Evolutionary conservation across 305 asterid species (phyloP).

Genomic region (Lippia alba): DNA sequence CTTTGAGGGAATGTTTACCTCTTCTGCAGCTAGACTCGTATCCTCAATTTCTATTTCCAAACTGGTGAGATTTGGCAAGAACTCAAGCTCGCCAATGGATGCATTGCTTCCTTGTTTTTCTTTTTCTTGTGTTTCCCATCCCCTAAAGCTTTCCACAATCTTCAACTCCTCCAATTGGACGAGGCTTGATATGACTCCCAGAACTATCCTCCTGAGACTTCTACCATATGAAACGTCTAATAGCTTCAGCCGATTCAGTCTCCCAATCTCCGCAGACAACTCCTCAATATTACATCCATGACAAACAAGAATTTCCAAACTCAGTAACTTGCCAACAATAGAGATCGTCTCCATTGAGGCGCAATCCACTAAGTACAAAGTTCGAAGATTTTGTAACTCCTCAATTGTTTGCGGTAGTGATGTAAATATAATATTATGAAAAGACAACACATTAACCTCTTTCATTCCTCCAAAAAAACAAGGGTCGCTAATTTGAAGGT

Average conservation of each 20-base stretch:
- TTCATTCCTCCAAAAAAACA: conserved; percentile 26
- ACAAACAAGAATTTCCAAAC: neutral
- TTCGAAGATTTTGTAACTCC: conserved; percentile 23
- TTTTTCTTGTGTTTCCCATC: neutral
- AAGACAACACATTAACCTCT: conserved; percentile 36
- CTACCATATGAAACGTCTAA: neutral
- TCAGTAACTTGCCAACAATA: neutral
- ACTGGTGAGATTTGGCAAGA: neutral
- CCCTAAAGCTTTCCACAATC: neutral
- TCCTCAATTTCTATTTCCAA: neutral
- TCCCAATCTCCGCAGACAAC: neutral
- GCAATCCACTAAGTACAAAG: conserved; percentile 9
- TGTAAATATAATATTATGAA: neutral
- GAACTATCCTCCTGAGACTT: neutral
- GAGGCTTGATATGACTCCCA: neutral
- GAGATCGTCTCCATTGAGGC: conserved; percentile 15
- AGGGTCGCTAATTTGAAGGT: neutral
- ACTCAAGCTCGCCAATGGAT: neutral
- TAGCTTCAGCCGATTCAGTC: neutral
- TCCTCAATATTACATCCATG: neutral
- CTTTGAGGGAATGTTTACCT: too few species aligned
- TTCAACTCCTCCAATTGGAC: neutral
- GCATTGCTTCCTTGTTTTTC: neutral
- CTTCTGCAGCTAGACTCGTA: neutral
- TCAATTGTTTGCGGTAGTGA: conserved; percentile 27